Conservation (phyloP, 495 filamentous ascomycete species). For the Jackrogersella minutella region DNA sequence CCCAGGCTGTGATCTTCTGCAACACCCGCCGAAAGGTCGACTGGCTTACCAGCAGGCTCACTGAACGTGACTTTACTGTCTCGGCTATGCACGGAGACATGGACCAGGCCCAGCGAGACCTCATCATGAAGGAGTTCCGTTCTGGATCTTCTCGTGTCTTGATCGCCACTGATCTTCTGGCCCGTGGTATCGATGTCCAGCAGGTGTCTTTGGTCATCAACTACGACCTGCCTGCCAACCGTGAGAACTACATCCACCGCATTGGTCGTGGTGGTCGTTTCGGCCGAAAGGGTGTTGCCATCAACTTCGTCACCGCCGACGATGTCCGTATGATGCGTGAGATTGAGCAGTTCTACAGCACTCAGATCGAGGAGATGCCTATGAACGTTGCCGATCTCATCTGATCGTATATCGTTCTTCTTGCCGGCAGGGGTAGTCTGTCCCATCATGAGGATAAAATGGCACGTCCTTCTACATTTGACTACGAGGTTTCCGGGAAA, state of each 20-base stretch:
- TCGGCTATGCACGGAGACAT: constrained; percentile 99
- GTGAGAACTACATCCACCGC: constrained; percentile 99
- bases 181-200: constrained; percentile 99
- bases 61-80: constrained; percentile 97
- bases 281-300: constrained; percentile 99
- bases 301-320: constrained; percentile 99
- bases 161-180: constrained; percentile 96
- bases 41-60: constrained; percentile 99
- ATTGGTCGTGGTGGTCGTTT: constrained; percentile 99
- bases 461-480: constrained; percentile 27
- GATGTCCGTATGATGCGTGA: constrained; percentile 99
- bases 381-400: constrained; percentile 83
- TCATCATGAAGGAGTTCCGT: constrained; percentile 99
- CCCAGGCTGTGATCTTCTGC: constrained; percentile 99
- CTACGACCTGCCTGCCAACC: constrained; percentile 98
- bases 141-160: constrained; percentile 96
- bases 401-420: constrained; percentile 34
- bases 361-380: constrained; percentile 87
- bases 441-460: constrained; percentile 12
- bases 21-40: constrained; percentile 99
- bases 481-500: constrained; percentile 30
- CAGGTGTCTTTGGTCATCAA: constrained; percentile 99
- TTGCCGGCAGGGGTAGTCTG: constrained; percentile 10
- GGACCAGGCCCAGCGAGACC: constrained; percentile 95
- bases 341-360: constrained; percentile 86